Evolutionary conservation across 345 rosid genomes (phyloP), one percentile per base, ranked within the genome.

Genomic region (Syzygium aqueum): DNA sequence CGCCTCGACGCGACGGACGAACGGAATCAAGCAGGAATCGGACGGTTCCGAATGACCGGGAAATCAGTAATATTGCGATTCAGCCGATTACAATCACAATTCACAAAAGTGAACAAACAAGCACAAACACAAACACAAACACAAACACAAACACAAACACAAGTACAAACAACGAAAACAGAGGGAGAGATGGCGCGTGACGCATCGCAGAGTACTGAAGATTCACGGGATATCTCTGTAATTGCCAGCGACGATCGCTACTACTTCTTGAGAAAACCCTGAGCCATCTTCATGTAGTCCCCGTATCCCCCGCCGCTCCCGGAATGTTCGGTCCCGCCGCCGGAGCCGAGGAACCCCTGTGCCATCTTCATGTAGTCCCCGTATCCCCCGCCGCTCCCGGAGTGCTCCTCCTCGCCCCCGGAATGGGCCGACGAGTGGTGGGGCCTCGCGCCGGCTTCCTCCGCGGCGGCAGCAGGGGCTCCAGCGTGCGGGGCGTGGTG

Each of bases 351-450:
- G 87, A 88, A 84, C 16, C 89, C 89, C 43, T 86, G 85, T 28
- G 87, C 89, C 89, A 88, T 80, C 89, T 88, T 88, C 53, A 88
- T 1, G 87, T 88, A 88, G 52, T 88, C 89, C 85, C 88, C 89
- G 46, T 78, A 57, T 15, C 86, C 89, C 22, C 86, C 89, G 46
- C 87, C 78, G 11, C 85, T 33, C 28, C 53, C 88, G 49, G 80
- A 73, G 13, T 73, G 49, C 21, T 59, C 63, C 21, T 59, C 63
- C 50, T 87, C 93, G 11, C 86, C 89, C 6, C 84, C 63, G 22
- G 90, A 46, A 1, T 88, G 80, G 25, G 3, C 46, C 78, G 78
- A 67, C 23, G 78, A 67, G 13, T 33, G 46, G 78, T 67, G 78
- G 8, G 85, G 87, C 43, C 63, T 40, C 14, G 89, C 49, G 2